Conservation (phyloP, 2,329 filamentous ascomycete species). For the Pseudogymnoascus sp. region DNA sequence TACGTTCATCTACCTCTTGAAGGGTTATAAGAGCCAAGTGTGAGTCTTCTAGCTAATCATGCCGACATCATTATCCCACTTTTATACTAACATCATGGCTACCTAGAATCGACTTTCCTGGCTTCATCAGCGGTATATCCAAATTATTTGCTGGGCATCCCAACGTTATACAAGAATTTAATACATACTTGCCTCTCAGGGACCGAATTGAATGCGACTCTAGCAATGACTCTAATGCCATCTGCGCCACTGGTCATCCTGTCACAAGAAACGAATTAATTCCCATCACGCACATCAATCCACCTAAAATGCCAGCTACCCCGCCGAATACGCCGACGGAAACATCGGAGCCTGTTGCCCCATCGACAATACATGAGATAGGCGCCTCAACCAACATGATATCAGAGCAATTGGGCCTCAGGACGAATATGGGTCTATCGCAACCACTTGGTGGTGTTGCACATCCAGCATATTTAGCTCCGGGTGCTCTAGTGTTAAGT, state of each 20-base stretch:
- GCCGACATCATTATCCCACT: neutral
- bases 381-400: too few relatives aligned
- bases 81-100: neutral
- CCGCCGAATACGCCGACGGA: neutral
- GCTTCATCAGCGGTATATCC: neutral
- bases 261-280: neutral
- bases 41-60: neutral
- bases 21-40: neutral
- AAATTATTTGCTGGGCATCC: neutral
- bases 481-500: too few relatives aligned
- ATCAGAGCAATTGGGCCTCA: too few relatives aligned
- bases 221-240: neutral
- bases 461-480: too few relatives aligned
- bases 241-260: neutral
- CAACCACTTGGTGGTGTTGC: too few relatives aligned
- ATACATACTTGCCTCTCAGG: neutral
- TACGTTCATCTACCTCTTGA: neutral
- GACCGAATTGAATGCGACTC: neutral
- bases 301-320: neutral
- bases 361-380: too few relatives aligned
- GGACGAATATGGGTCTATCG: too few relatives aligned
- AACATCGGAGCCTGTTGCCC: too few relatives aligned
- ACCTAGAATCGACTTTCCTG: neutral
- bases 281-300: neutral
- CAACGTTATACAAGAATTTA: neutral